Evolutionary conservation across 495 filamentous ascomycete species (phyloP).

Genomic region (Pyrenula massariospora): DNA sequence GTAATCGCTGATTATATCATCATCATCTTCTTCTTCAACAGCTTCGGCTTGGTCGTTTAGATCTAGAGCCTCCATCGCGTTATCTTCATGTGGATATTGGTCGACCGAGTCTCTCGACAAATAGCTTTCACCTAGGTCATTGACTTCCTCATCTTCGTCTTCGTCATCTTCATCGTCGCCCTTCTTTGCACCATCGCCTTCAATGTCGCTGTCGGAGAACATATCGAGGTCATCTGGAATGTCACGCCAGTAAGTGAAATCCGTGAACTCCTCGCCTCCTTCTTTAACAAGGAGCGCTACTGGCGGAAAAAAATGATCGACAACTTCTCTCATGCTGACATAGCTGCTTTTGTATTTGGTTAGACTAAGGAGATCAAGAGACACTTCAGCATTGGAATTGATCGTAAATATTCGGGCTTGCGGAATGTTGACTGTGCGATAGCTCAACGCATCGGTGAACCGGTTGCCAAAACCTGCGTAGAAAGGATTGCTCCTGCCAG

Average conservation of each 20-base stretch:
- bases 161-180: slow-evolving; percentile 32
- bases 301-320: slow-evolving; percentile 95
- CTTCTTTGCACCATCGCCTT: slow-evolving; percentile 58
- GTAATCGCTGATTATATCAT: neutral
- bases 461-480: slow-evolving; percentile 97
- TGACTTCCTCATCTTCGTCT: slow-evolving; percentile 28
- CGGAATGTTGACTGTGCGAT: slow-evolving; percentile 90
- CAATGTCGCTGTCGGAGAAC: slow-evolving; percentile 41
- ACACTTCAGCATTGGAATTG: slow-evolving; percentile 95
- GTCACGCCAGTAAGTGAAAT: slow-evolving; percentile 83
- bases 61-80: slow-evolving; percentile 10
- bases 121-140: slow-evolving; percentile 45
- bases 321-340: slow-evolving; percentile 86
- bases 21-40: neutral
- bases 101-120: slow-evolving; percentile 44
- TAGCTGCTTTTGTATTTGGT: slow-evolving; percentile 97
- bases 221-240: slow-evolving; percentile 53
- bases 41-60: neutral
- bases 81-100: slow-evolving; percentile 30
- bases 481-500: slow-evolving; percentile 69
- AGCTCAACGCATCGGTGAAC: slow-evolving; percentile 90
- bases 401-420: slow-evolving; percentile 94
- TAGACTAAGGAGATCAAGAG: slow-evolving; percentile 77
- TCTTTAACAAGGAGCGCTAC: slow-evolving; percentile 62
- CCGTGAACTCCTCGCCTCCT: slow-evolving; percentile 76